These are phyloP conservation scores for Beauveria sp. DNA, from an alignment of 2,329 filamentous ascomycete genomes.

Conservation along the genomic window DNA sequence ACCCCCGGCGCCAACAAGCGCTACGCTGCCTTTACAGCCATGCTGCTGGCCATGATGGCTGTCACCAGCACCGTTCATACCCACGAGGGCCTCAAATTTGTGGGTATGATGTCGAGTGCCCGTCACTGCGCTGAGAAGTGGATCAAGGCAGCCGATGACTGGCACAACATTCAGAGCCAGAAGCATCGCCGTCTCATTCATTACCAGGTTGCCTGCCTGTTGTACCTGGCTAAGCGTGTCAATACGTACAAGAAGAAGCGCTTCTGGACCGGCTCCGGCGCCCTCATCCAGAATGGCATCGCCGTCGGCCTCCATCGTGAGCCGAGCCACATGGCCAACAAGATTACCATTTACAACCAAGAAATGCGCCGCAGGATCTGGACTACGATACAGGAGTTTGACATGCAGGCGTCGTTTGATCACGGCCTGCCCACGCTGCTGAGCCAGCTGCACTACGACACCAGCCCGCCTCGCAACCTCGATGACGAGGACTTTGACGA, in stretches of 20 bases:
- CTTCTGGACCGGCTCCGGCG: constrained; percentile 51
- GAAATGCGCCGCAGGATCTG: constrained; percentile 56
- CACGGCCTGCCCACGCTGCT: constrained; percentile 52
- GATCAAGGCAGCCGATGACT: constrained; percentile 48
- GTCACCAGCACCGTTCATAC: constrained; percentile 51
- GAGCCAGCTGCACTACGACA: constrained; percentile 48
- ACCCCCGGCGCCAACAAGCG: constrained; percentile 33
- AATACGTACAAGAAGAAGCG: constrained; percentile 59
- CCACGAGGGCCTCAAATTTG: constrained; percentile 44
- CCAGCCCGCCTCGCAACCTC: constrained; percentile 48
- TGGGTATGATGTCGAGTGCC: constrained; percentile 51
- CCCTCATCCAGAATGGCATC: constrained; percentile 50
- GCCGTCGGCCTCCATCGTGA: constrained; percentile 53
- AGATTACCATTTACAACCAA: constrained; percentile 51
- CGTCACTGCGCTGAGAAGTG: constrained; percentile 48
- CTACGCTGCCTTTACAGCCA: constrained; percentile 46
- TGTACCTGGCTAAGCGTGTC: constrained; percentile 54
- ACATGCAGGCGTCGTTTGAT: constrained; percentile 55
- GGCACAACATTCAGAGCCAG: constrained; percentile 49
- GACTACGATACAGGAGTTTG: constrained; percentile 54
- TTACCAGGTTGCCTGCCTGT: constrained; percentile 51
- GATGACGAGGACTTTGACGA: constrained; percentile 52
- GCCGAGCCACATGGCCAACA: constrained; percentile 45
- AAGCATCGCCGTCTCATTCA: constrained; percentile 54
- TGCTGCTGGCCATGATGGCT: constrained; percentile 52